phyloP scores from a whole-genome alignment of 257 asterid genomes.

The Mentha longifolia region DNA sequence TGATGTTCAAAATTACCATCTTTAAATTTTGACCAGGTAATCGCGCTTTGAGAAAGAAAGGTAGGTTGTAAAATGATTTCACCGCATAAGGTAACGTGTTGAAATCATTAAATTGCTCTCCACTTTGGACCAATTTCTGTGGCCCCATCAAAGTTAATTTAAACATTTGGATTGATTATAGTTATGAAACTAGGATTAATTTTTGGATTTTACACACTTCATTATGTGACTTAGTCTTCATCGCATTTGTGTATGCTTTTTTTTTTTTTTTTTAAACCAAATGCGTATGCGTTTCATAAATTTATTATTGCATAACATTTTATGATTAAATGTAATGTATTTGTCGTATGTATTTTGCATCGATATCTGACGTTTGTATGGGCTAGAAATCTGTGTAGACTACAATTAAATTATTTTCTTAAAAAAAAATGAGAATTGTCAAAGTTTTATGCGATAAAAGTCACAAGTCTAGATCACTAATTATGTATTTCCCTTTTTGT shows the following conservation, averaged over 20 bases:
- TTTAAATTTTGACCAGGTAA: background rate
- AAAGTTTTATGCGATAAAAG: background rate
- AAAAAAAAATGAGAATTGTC: no score
- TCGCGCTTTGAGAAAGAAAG: constrained; percentile 27
- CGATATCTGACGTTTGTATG: no score
- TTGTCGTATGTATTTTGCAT: no score
- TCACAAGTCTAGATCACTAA: no score
- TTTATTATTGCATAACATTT: no score
- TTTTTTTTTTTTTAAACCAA: no score
- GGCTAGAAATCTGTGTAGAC: no score
- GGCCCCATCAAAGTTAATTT: constrained; percentile 17
- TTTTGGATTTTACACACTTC: background rate
- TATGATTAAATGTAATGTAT: no score
- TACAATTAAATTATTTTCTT: no score
- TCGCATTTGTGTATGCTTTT: no score
- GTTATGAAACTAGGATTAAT: constrained; percentile 3
- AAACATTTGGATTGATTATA: constrained; percentile 26
- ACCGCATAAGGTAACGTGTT: constrained; percentile 34
- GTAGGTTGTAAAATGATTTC: constrained; percentile 17
- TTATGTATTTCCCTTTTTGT: background rate
- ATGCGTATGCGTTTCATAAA: no score
- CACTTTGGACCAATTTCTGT: constrained; percentile 35
- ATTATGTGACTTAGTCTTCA: no score
- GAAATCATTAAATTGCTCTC: constrained; percentile 37
- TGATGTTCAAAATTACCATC: background rate